Percentiles rank a stretch among this genome's conserved stretches.
These are phyloP conservation scores for Pichia heedii DNA, from an alignment of 805 yeast genomes.

Conservation along the genomic window DNA sequence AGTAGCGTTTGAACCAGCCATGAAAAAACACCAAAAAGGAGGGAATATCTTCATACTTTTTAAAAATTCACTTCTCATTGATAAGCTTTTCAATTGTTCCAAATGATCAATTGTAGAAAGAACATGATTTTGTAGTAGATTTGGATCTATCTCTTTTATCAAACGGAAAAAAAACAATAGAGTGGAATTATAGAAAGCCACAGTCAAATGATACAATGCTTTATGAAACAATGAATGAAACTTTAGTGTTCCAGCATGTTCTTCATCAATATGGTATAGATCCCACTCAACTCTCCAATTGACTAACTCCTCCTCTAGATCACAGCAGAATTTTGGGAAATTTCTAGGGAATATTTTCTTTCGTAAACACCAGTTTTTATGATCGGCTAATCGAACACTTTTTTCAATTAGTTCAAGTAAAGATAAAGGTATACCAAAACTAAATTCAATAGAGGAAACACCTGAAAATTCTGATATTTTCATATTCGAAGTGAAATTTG, in stretches of 20 bases:
- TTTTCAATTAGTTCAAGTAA: slow-evolving; percentile 39
- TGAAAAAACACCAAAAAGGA: slow-evolving; percentile 40
- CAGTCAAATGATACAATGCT: slow-evolving; percentile 30
- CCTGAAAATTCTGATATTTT: not conserved
- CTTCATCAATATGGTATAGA: slow-evolving; percentile 22
- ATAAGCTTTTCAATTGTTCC: slow-evolving; percentile 20
- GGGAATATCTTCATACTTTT: slow-evolving; percentile 27
- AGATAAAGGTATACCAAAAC: slow-evolving; percentile 41
- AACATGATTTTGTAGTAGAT: slow-evolving; percentile 29
- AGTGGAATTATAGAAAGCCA: slow-evolving; percentile 35
- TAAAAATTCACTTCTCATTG: slow-evolving; percentile 14
- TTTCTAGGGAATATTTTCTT: slow-evolving; percentile 40
- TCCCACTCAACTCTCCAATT: slow-evolving; percentile 42
- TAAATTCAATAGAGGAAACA: slow-evolving; percentile 27
- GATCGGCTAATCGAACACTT: slow-evolving; percentile 40
- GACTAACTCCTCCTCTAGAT: slow-evolving; percentile 39
- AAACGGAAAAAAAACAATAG: slow-evolving; percentile 37
- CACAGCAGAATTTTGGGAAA: slow-evolving; percentile 48
- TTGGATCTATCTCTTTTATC: slow-evolving; percentile 34
- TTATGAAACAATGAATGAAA: slow-evolving; percentile 34
- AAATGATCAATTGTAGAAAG: slow-evolving; percentile 28
- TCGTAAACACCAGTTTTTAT: slow-evolving; percentile 37
- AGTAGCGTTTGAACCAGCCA: slow-evolving; percentile 35
- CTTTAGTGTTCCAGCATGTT: slow-evolving; percentile 10
- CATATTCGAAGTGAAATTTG: slow-evolving; percentile 11